Percentiles rank a stretch among this genome's conserved stretches.
phyloP scores from a whole-genome alignment of 2,329 filamentous ascomycete species.

The Scopulariopsis brevicaulis region DNA sequence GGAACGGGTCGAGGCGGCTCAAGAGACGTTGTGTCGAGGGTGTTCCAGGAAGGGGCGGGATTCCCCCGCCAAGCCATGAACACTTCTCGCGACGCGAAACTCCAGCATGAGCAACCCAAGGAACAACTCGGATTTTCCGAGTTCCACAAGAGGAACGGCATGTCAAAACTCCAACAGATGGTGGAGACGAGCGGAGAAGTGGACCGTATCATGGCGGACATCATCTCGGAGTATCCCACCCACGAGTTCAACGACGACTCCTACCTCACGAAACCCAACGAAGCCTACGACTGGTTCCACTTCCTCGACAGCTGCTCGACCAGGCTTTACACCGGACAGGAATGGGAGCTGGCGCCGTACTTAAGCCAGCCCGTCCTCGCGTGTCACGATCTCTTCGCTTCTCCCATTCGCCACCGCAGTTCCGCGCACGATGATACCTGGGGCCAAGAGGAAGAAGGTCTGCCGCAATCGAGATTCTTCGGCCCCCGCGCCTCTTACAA shows the following conservation, averaged over 20 bases:
- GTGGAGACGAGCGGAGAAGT: slow-evolving; percentile 69
- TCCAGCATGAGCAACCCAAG: slow-evolving; percentile 39
- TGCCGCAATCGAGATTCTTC: slow-evolving; percentile 59
- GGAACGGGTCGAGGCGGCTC: slow-evolving; percentile 60
- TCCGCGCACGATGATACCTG: slow-evolving; percentile 21
- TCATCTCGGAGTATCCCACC: slow-evolving; percentile 76
- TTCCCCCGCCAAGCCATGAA: slow-evolving; percentile 52
- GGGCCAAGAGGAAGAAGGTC: slow-evolving; percentile 33
- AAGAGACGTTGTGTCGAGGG: slow-evolving; percentile 65
- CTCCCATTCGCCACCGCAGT: slow-evolving; percentile 43
- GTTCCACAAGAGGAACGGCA: slow-evolving; percentile 58
- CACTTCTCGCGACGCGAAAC: slow-evolving; percentile 13
- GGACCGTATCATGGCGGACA: slow-evolving; percentile 68
- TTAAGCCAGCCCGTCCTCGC: slow-evolving; percentile 77
- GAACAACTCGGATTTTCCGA: slow-evolving; percentile 60
- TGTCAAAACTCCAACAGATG: slow-evolving; percentile 64
- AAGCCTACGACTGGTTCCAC: slow-evolving; percentile 88
- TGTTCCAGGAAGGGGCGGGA: slow-evolving; percentile 70
- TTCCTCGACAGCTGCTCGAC: slow-evolving; percentile 82
- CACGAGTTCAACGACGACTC: slow-evolving; percentile 90
- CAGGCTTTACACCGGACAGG: slow-evolving; percentile 70
- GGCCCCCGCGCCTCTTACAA: slow-evolving; percentile 73
- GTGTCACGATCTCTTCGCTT: slow-evolving; percentile 85
- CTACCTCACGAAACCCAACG: slow-evolving; percentile 75
- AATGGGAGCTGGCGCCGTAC: slow-evolving; percentile 87